A percentile compares a stretch with the other conserved stretches of the same genome.
Conservation (phyloP, 495 filamentous ascomycete genomes). For the Trichodelitschia bisporula region DNA sequence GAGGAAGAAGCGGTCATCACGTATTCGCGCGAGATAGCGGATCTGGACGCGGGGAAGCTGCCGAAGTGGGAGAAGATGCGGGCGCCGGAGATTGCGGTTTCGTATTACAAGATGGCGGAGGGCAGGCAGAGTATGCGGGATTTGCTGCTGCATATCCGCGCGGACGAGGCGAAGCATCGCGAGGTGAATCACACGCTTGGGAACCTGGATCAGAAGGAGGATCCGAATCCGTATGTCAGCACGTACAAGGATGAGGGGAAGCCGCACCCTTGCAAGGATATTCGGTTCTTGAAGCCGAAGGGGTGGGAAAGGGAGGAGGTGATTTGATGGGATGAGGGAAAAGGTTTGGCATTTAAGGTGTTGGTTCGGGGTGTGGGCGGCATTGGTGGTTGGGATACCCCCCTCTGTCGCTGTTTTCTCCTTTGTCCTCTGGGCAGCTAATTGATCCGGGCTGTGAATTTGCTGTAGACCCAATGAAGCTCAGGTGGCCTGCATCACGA, state of each 20-base stretch:
- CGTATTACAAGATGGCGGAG: slow-evolving; percentile 87
- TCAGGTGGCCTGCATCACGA: too few relatives aligned
- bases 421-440: too few relatives aligned
- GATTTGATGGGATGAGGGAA: slow-evolving; percentile 22
- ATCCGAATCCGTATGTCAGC: slow-evolving; percentile 77
- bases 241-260: slow-evolving; percentile 38
- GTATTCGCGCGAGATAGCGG: slow-evolving; percentile 66
- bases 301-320: slow-evolving; percentile 78
- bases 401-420: too few relatives aligned
- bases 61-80: slow-evolving; percentile 58
- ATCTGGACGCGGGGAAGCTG: slow-evolving; percentile 61
- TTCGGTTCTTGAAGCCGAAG: slow-evolving; percentile 35
- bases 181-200: slow-evolving; percentile 92
- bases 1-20: slow-evolving; percentile 95
- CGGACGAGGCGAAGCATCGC: slow-evolving; percentile 88
- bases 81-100: slow-evolving; percentile 68
- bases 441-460: too few relatives aligned
- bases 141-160: slow-evolving; percentile 66
- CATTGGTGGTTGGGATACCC: background rate
- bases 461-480: too few relatives aligned
- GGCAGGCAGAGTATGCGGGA: slow-evolving; percentile 61
- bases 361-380: background rate
- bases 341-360: background rate
- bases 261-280: slow-evolving; percentile 45
- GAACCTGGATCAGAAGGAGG: slow-evolving; percentile 55